Evolutionary conservation across 192 early-diverging fungal genomes (phyloP), one percentile per base, ranked within the genome.

Genomic region (Podila epicladia): DNA sequence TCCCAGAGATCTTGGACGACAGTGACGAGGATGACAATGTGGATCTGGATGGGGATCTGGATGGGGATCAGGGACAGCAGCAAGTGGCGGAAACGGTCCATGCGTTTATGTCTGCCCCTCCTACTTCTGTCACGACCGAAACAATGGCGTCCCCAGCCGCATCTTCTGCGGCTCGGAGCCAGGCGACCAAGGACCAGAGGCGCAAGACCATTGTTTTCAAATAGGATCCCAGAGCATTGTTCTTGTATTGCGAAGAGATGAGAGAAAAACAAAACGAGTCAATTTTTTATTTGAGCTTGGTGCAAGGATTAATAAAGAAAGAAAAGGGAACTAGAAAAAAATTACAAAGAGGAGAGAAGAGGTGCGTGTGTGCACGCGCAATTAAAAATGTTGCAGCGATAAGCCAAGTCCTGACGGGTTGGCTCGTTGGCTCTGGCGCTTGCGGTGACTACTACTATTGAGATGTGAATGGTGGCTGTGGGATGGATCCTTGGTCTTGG

Each of bases 11-110:
- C 31, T 38, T 64, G 31, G 67, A 63, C 28, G 71, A 73, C 29
- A 82, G 67, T 35, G 78, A 73, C 12, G 78, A 82, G 7, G 72
- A 69, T 19, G 71, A 73, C 4, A 50, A 80, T 19, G 77, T 57
- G 17, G 51, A 62, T 6, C 41, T 58, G 0, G 62, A 69, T 24
- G 71, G 63, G 17, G 51, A 62, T 6, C 41, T 58, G 0, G 62
- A 69, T 24, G 71, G 63, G 32, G 35, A 65, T 57, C 48, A 55
- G n/a, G 51, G 28, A 0, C 24, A 20, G 32, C 20, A n/a, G 26
- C 53, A 71, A 31, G 15, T 33, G 5, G 59, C 33, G 29, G 59
- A 61, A 19, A 61, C 26, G 22, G 4, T 24, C 24, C 22, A 3
- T 6, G n/a, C 24, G 5, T 55, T 26, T 11, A 55, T 26, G n/a